phyloP scores from a whole-genome alignment of 2,329 filamentous ascomycete species.

The Calonectria pseudoturangicola region DNA sequence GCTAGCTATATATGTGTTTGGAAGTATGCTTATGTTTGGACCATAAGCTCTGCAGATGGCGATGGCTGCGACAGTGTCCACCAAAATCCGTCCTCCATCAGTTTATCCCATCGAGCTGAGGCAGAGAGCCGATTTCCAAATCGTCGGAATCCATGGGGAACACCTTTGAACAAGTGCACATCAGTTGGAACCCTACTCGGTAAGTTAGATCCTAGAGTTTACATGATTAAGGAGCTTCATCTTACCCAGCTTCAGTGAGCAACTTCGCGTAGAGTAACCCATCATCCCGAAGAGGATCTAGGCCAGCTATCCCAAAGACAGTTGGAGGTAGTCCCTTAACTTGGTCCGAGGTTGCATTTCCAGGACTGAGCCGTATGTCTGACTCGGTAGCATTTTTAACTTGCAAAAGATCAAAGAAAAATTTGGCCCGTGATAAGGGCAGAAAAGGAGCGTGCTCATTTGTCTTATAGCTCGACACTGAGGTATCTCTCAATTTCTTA shows the following conservation, averaged over 20 bases:
- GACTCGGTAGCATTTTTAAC: slow-evolving; percentile 8
- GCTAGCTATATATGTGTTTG: background rate
- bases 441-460: background rate
- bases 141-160: slow-evolving; percentile 10
- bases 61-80: background rate
- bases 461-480: background rate
- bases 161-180: slow-evolving; percentile 3
- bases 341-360: slow-evolving; percentile 3
- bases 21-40: background rate
- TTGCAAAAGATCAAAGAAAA: slow-evolving; percentile 12
- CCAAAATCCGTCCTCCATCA: background rate
- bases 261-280: slow-evolving; percentile 19
- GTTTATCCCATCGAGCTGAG: slow-evolving; percentile 13
- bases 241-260: slow-evolving; percentile 13
- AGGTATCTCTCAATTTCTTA: background rate
- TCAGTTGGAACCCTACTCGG: background rate
- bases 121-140: slow-evolving; percentile 4
- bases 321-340: slow-evolving; percentile 7
- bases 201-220: background rate
- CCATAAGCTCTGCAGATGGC: background rate
- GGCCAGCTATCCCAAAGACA: background rate
- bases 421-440: background rate
- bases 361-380: slow-evolving; percentile 1
- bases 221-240: background rate
- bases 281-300: slow-evolving; percentile 26